These are phyloP conservation scores for Scytalidium lignicola DNA, from an alignment of 2,329 filamentous ascomycete genomes.

Conservation along the genomic window DNA sequence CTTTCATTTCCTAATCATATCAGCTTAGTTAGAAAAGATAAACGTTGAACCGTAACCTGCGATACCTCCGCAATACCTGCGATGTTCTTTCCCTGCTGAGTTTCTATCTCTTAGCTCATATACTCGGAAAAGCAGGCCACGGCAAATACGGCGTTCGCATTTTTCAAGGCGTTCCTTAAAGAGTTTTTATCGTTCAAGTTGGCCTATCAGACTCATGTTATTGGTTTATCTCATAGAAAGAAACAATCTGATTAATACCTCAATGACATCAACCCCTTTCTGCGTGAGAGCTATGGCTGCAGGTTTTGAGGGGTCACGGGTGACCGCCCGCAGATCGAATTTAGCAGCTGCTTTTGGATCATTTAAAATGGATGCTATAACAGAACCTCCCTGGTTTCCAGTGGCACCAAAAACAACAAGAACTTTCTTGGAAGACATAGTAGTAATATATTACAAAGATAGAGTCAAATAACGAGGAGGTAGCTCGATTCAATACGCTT, in stretches of 20 bases:
- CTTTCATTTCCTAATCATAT: conserved; percentile 26
- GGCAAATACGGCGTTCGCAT: conserved; percentile 16
- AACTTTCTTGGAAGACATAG: conserved; percentile 24
- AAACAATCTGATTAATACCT: conserved; percentile 4
- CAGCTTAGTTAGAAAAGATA: neutral
- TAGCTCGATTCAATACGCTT: too few species aligned
- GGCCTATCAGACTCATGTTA: conserved; percentile 12
- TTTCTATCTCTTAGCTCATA: conserved; percentile 24
- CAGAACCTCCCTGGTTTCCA: conserved; percentile 44
- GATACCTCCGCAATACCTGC: conserved; percentile 33
- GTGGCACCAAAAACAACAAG: conserved; percentile 42
- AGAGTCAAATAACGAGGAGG: too few species aligned
- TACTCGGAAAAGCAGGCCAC: conserved; percentile 21
- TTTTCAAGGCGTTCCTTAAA: conserved; percentile 24
- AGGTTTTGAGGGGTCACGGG: conserved; percentile 38
- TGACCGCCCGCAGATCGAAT: conserved; percentile 42
- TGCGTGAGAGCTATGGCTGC: conserved; percentile 33
- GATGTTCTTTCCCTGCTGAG: conserved; percentile 28
- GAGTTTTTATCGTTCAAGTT: conserved; percentile 36
- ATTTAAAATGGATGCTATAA: conserved; percentile 37
- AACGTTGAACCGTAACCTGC: too few species aligned
- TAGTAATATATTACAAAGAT: too few species aligned
- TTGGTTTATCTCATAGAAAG: too few species aligned
- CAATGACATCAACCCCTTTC: conserved; percentile 38
- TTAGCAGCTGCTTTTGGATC: conserved; percentile 33